Percentiles rank a stretch among this genome's conserved stretches.
Conservation (phyloP, 75 land plant species). For the Picea sitchensis region DNA sequence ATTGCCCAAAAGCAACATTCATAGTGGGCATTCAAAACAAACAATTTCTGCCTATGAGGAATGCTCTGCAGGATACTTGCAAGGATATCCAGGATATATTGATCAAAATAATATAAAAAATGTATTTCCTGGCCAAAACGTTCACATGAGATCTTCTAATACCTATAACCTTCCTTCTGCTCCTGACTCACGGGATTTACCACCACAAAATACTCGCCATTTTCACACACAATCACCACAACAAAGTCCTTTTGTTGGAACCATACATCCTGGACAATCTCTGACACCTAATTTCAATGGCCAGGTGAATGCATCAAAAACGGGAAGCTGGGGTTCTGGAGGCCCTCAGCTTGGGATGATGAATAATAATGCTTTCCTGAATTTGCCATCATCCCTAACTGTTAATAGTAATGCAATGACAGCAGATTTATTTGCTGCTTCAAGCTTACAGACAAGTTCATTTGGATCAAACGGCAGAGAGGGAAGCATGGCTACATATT, state of each 20-base stretch:
- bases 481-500: conserved; percentile 18
- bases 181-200: neutral
- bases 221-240: neutral
- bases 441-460: conserved; percentile 1
- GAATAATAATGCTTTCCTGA: conserved; percentile 7
- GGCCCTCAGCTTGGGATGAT: neutral
- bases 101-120: conserved; percentile 4
- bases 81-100: conserved; percentile 5
- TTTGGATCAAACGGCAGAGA: conserved; percentile 10
- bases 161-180: neutral
- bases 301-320: neutral
- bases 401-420: neutral
- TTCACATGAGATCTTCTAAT: conserved; percentile 8
- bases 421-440: conserved; percentile 2
- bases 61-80: conserved; percentile 1
- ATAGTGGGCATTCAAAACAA: conserved; percentile 4
- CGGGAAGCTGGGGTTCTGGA: conserved; percentile 3
- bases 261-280: conserved; percentile 7
- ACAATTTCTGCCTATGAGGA: neutral
- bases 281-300: neutral
- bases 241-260: conserved; percentile 5
- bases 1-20: neutral
- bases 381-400: conserved; percentile 3
- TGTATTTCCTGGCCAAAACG: neutral
- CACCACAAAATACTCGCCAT: neutral